Percentiles rank a stretch among this genome's conserved stretches.
phyloP scores from a whole-genome alignment of 2,329 filamentous ascomycete genomes.

The Tolypocladium tropicale region DNA sequence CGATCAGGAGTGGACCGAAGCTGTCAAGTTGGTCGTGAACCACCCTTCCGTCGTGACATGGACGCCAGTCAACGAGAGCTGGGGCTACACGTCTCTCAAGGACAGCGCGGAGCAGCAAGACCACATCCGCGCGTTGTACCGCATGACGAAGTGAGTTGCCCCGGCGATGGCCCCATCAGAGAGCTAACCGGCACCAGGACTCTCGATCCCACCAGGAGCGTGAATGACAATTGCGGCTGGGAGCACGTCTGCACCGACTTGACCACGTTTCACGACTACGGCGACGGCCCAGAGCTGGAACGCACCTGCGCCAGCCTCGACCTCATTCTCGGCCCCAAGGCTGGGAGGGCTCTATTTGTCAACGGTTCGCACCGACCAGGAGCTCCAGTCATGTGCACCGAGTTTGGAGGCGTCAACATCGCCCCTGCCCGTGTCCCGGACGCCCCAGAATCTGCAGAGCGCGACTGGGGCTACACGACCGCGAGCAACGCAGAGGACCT shows the following conservation, averaged over 20 bases:
- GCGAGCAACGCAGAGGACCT: constrained; percentile 50
- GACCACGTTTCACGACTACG: constrained; percentile 60
- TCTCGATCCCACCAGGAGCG: constrained; percentile 50
- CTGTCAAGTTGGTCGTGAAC: constrained; percentile 54
- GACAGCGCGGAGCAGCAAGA: constrained; percentile 48
- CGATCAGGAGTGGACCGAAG: constrained; percentile 54
- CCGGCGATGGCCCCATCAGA: neutral
- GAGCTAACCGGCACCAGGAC: constrained; percentile 18
- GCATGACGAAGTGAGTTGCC: constrained; percentile 45
- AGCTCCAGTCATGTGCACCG: constrained; percentile 54
- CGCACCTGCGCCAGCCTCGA: constrained; percentile 42
- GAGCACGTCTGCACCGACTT: constrained; percentile 56
- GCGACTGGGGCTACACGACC: constrained; percentile 60
- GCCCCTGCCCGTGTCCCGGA: constrained; percentile 30
- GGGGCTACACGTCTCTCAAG: constrained; percentile 52
- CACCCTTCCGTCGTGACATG: constrained; percentile 54
- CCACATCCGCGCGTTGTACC: constrained; percentile 54
- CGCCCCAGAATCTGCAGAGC: constrained; percentile 24
- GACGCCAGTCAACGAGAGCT: constrained; percentile 56
- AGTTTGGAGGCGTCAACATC: constrained; percentile 61
- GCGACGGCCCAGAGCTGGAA: constrained; percentile 44
- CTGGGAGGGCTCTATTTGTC: constrained; percentile 44
- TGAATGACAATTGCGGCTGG: constrained; percentile 67
- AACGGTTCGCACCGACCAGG: constrained; percentile 41
- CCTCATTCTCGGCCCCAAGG: constrained; percentile 42